Evolutionary conservation across 345 rosid genomes (phyloP).

Genomic region (Brassica incana): DNA sequence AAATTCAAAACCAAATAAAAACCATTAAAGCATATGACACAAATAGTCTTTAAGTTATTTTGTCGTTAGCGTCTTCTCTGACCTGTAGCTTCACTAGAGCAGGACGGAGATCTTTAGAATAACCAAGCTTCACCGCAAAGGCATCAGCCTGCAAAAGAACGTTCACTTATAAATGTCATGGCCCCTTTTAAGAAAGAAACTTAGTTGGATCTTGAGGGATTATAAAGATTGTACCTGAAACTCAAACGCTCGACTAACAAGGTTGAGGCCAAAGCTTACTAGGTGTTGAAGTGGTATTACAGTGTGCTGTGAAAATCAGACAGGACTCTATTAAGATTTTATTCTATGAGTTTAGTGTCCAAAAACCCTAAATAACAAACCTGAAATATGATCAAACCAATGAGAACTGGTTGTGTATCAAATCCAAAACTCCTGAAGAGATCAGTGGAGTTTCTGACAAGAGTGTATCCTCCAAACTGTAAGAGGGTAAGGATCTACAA

Average conservation of each 20-base stretch:
- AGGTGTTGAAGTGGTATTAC: conserved; percentile 92
- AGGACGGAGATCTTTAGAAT: conserved; percentile 73
- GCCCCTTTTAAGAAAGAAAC: not conserved
- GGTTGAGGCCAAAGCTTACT: conserved; percentile 83
- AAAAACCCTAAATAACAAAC: conserved; percentile 39
- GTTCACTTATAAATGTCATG: not conserved
- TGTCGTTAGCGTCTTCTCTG: conserved; percentile 12
- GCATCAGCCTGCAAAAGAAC: conserved; percentile 77
- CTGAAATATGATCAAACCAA: conserved; percentile 96
- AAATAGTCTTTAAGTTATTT: not conserved
- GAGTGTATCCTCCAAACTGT: conserved; percentile 97
- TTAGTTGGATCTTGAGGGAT: not conserved
- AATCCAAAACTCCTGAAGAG: conserved; percentile 97
- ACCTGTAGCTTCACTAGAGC: conserved; percentile 99
- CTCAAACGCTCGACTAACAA: conserved; percentile 95
- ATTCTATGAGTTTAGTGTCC: not conserved
- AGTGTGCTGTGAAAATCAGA: conserved; percentile 65
- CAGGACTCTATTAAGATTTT: conserved; percentile 8
- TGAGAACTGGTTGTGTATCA: conserved; percentile 86
- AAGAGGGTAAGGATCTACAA: conserved; percentile 84
- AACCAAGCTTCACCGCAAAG: conserved; percentile 91
- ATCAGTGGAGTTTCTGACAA: conserved; percentile 93
- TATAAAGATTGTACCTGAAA: conserved; percentile 68
- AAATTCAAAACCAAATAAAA: conserved; percentile 17
- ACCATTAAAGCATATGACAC: conserved; percentile 2